phyloP scores from a whole-genome alignment of 1,284 basidiomycete genomes.

The Cryptococcus hybrid region DNA sequence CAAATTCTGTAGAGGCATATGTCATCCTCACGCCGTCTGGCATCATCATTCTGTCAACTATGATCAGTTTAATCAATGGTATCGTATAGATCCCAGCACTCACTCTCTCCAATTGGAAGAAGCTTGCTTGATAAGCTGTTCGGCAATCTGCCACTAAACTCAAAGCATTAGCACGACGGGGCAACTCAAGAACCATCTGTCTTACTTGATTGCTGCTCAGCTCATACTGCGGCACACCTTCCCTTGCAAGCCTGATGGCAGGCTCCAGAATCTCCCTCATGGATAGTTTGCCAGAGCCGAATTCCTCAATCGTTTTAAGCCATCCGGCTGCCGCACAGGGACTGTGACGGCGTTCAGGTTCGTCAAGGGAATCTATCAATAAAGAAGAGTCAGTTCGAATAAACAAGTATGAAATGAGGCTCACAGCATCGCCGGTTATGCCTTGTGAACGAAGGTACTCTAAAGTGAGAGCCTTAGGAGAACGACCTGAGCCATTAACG shows the following conservation, averaged over 20 bases:
- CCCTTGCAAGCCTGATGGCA: conserved; percentile 78
- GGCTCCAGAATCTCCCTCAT: conserved; percentile 83
- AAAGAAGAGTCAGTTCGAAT: not conserved
- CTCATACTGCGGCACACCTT: conserved; percentile 66
- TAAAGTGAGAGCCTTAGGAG: conserved; percentile 75
- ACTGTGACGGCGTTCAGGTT: conserved; percentile 89
- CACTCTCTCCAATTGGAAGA: conserved; percentile 70
- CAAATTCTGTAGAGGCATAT: not conserved
- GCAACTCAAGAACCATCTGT: not conserved
- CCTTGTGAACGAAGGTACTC: conserved; percentile 71
- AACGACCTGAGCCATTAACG: conserved; percentile 63
- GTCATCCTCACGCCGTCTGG: conserved; percentile 31
- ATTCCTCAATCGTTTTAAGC: conserved; percentile 78
- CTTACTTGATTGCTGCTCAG: conserved; percentile 53
- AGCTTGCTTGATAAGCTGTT: conserved; percentile 72
- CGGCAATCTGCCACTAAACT: conserved; percentile 68
- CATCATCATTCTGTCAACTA: conserved; percentile 42
- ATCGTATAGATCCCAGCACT: conserved; percentile 8
- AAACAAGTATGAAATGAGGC: conserved; percentile 4
- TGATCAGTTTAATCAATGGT: not conserved
- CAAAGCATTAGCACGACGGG: not conserved
- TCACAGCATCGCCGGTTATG: conserved; percentile 57
- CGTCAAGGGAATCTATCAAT: conserved; percentile 62
- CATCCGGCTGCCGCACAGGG: conserved; percentile 91
- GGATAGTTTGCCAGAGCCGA: conserved; percentile 78